These are phyloP conservation scores for Hericium alpestre DNA, from an alignment of 768 basidiomycete genomes.

Conservation along the genomic window DNA sequence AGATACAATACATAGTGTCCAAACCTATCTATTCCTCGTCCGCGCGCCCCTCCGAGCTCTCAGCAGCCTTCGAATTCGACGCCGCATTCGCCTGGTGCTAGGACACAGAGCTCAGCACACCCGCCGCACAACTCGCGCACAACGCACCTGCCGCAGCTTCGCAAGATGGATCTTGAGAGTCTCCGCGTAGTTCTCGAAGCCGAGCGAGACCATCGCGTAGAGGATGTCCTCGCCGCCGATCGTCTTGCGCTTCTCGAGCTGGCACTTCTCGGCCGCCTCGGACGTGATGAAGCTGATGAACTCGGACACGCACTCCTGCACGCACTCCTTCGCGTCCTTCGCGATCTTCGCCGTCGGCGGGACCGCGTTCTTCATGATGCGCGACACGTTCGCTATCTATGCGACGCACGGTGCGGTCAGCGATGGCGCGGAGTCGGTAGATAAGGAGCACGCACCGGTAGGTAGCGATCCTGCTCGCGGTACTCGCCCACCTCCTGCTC, in stretches of 20 bases:
- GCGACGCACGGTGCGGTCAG: not conserved
- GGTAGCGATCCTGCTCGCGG: slow-evolving; percentile 87
- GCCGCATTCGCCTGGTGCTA: slow-evolving; percentile 13
- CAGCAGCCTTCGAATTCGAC: slow-evolving; percentile 11
- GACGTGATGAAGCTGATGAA: slow-evolving; percentile 98
- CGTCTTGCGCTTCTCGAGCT: slow-evolving; percentile 93
- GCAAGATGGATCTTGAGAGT: slow-evolving; percentile 87
- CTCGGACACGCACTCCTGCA: slow-evolving; percentile 96
- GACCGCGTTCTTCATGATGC: slow-evolving; percentile 91
- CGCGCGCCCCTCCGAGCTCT: slow-evolving; percentile 2
- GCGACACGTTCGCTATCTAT: slow-evolving; percentile 94
- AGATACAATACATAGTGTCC: not conserved
- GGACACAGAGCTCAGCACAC: not conserved
- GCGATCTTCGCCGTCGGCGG: slow-evolving; percentile 90
- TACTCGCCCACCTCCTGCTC: slow-evolving; percentile 92
- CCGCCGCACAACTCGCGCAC: not conserved
- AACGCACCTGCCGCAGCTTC: slow-evolving; percentile 69
- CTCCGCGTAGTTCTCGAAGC: slow-evolving; percentile 92
- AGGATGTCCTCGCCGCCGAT: slow-evolving; percentile 96
- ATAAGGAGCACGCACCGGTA: slow-evolving; percentile 53
- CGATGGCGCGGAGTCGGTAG: not conserved
- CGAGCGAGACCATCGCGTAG: slow-evolving; percentile 85
- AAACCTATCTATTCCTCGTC: slow-evolving; percentile 8
- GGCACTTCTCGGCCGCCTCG: slow-evolving; percentile 91
- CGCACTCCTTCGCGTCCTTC: slow-evolving; percentile 97